These are phyloP conservation scores for Luzula sylvatica DNA, from an alignment of 176 grass and related monocot genomes.

Conservation along the genomic window DNA sequence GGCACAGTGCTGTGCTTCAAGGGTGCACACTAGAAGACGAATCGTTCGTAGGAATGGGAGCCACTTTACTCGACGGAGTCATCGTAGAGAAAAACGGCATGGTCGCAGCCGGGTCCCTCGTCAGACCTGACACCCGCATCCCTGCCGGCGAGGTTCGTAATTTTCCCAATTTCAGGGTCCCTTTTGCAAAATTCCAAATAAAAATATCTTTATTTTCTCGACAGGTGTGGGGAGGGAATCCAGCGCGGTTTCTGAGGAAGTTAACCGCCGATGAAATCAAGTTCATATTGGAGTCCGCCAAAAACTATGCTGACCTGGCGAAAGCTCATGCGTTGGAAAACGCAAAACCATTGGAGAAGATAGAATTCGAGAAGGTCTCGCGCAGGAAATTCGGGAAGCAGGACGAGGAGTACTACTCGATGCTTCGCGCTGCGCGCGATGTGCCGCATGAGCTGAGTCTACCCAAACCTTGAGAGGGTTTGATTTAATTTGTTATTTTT, in stretches of 20 bases:
- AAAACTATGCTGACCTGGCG: conserved; percentile 63
- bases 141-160: conserved; percentile 60
- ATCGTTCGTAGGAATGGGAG: conserved; percentile 89
- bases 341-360: conserved; percentile 62
- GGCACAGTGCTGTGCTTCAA: conserved; percentile 88
- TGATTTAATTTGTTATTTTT: conserved; percentile 17
- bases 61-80: conserved; percentile 73
- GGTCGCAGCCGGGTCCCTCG: conserved; percentile 87
- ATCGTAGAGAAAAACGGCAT: conserved; percentile 91
- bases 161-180: too few species aligned
- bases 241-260: conserved; percentile 84
- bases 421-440: conserved; percentile 39
- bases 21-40: conserved; percentile 98
- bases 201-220: conserved; percentile 11
- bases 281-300: conserved; percentile 64
- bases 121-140: conserved; percentile 88
- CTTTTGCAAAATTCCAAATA: too few species aligned
- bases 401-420: conserved; percentile 56
- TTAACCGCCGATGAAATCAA: conserved; percentile 58
- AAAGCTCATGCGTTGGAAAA: conserved; percentile 70
- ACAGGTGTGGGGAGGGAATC: conserved; percentile 97
- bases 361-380: conserved; percentile 62
- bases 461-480: conserved; percentile 24
- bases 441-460: conserved; percentile 43
- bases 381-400: conserved; percentile 54